Base-by-base conservation (phyloP, 768 basidiomycete genomes). In the Panaeolus cyanescens region DNA sequence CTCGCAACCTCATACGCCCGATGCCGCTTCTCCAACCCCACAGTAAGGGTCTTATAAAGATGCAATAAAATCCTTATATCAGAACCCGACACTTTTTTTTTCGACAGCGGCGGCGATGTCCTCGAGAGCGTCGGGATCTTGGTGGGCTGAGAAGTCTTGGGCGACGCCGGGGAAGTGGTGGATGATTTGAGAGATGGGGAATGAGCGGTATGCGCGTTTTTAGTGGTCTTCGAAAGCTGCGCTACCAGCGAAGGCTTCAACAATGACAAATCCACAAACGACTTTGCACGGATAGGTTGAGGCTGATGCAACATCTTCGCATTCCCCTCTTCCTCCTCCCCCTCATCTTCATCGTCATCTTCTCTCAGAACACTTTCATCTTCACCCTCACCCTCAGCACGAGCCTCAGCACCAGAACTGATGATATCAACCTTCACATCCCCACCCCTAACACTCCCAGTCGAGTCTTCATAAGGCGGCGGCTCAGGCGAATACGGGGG, bases 11-110 rank as follows among this genome's bases (percentile, higher is more conserved):
- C 40, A 33, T 42, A 32, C 12, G 55, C 60, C 33, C 58, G 59
- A 20, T 67, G 60, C 7, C 70, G 59, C 25, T 63, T 50, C 60
- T 70, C 68, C 34, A 71, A 54, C 12, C 70, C 70, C 28, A 55
- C 61, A 13, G 68, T 65, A 25, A 71, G 58, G 2, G 70, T 71
- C 17, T 66, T 56, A 56, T 70, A 71, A 13, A 71, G 64, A 32
- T 59, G 64, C 13, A 68, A 30, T 20, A 71, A 61, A 5, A 69
- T 55, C n/a, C 60, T 56, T 34, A 71, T 61, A 55, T 71, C 68
- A 5, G 66, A 67, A 12, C 65, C 53, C 13, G 68, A 60, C n/a
- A 67, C 55, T 0, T 65, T 2, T 19, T 28, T 32, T 36, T 62
- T 62, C 20, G 54, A 36, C 12, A 54, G 12, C 25, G 40, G 2